These are phyloP conservation scores for Penicillium turbatum DNA, from an alignment of 495 filamentous ascomycete genomes.

Conservation along the genomic window DNA sequence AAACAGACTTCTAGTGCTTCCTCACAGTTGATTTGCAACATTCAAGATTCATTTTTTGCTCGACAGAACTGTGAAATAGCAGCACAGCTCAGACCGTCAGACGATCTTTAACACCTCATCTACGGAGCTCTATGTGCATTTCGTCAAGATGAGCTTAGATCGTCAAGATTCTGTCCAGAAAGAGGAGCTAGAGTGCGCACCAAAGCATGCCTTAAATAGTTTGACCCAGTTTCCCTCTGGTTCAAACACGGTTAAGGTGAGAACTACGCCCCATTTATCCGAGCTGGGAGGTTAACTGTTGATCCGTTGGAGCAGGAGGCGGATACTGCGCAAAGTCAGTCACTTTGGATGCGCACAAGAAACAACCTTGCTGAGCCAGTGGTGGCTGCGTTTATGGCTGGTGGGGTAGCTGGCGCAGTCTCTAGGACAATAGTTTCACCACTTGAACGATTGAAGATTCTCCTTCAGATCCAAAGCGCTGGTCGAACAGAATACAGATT, in stretches of 20 bases:
- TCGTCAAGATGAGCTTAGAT: conserved; percentile 39
- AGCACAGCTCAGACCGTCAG: background rate
- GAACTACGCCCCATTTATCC: background rate
- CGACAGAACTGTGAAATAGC: background rate
- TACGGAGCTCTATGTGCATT: conserved; percentile 6
- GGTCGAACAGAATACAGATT: conserved; percentile 90
- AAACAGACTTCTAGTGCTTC: conserved; percentile 10
- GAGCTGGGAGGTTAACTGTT: background rate
- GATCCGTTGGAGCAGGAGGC: conserved; percentile 12
- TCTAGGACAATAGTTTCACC: conserved; percentile 95
- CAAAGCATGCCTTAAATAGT: conserved; percentile 17
- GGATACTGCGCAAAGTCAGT: conserved; percentile 6
- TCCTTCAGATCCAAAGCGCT: conserved; percentile 91
- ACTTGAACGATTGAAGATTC: conserved; percentile 90
- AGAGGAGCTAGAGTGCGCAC: conserved; percentile 18
- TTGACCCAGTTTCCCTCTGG: conserved; percentile 24
- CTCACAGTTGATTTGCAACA: background rate
- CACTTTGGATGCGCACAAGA: conserved; percentile 19
- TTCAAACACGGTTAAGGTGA: conserved; percentile 27
- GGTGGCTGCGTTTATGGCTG: conserved; percentile 88
- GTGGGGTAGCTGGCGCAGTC: conserved; percentile 93
- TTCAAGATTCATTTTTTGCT: background rate
- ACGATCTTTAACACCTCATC: background rate
- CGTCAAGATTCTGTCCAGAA: conserved; percentile 26
- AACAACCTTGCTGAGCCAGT: conserved; percentile 59